phyloP scores from a whole-genome alignment of 129 eudicot species.

The Erigeron canadensis region DNA sequence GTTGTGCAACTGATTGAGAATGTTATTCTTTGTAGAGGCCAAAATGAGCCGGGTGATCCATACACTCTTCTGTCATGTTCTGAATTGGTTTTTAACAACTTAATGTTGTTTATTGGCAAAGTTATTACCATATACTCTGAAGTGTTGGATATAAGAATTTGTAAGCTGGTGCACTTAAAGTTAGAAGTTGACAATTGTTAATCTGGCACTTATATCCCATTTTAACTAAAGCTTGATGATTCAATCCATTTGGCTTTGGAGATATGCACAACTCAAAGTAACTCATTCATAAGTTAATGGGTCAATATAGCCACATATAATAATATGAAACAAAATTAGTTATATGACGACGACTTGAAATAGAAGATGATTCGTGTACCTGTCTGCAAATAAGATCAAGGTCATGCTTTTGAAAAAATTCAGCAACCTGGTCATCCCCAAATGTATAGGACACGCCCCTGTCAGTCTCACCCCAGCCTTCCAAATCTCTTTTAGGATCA shows the following conservation, averaged over 20 bases:
- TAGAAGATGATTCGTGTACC: conserved; percentile 29
- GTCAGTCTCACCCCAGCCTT: conserved; percentile 73
- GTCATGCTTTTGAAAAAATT: conserved; percentile 60
- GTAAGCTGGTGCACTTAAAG: not conserved
- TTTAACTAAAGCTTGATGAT: not conserved
- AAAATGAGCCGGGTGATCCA: not conserved
- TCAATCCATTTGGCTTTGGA: too few relatives aligned
- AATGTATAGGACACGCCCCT: conserved; percentile 59
- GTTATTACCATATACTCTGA: not conserved
- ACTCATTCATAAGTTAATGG: too few relatives aligned
- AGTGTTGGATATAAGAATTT: not conserved
- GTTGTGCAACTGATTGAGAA: too few relatives aligned
- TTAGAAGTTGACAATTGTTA: too few relatives aligned
- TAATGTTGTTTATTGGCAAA: not conserved
- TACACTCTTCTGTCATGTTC: not conserved
- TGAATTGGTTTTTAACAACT: not conserved
- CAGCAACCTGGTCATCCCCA: conserved; percentile 59
- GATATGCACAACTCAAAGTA: too few relatives aligned
- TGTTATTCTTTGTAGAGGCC: not conserved
- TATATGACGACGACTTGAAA: not conserved
- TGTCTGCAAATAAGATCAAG: conserved; percentile 65
- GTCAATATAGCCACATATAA: too few relatives aligned
- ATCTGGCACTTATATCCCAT: too few relatives aligned
- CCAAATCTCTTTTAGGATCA: conserved; percentile 55
- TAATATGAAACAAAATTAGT: not conserved